Percentiles rank a stretch among this genome's conserved stretches.
phyloP scores from a whole-genome alignment of 352 stramenopile genomes.

The Phytophthora pistaciae region DNA sequence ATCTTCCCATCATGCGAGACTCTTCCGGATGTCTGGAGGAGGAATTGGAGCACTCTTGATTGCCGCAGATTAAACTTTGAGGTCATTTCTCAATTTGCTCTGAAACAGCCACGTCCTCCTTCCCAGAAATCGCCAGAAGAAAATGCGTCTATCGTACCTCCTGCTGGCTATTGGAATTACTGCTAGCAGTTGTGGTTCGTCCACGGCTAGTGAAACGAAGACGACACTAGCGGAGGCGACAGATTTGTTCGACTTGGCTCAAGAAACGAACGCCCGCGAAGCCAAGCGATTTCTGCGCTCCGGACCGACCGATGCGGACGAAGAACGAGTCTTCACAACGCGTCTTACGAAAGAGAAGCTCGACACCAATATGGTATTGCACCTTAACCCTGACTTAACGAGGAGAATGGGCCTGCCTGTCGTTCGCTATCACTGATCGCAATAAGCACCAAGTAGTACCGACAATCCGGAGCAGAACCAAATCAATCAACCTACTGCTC shows the following conservation, averaged over 20 bases:
- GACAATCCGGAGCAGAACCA: neutral
- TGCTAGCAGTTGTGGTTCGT: neutral
- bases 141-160: neutral
- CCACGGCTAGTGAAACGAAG: neutral
- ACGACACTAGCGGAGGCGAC: neutral
- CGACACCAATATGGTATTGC: neutral
- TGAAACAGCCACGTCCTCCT: too few relatives aligned
- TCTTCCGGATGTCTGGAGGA: too few relatives aligned
- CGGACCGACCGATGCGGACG: neutral
- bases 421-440: neutral
- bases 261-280: neutral
- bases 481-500: neutral
- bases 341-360: neutral
- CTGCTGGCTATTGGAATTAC: neutral
- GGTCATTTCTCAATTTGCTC: too few relatives aligned
- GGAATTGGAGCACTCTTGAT: too few relatives aligned
- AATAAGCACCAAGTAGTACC: neutral
- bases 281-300: neutral
- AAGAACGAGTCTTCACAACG: neutral
- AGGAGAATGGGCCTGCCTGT: neutral
- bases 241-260: neutral
- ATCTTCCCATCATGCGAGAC: too few relatives aligned
- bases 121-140: too few relatives aligned
- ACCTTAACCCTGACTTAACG: neutral
- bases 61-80: too few relatives aligned